Conservation (phyloP, 352 stramenopile genomes). For the Phytophthora cryptogea region DNA sequence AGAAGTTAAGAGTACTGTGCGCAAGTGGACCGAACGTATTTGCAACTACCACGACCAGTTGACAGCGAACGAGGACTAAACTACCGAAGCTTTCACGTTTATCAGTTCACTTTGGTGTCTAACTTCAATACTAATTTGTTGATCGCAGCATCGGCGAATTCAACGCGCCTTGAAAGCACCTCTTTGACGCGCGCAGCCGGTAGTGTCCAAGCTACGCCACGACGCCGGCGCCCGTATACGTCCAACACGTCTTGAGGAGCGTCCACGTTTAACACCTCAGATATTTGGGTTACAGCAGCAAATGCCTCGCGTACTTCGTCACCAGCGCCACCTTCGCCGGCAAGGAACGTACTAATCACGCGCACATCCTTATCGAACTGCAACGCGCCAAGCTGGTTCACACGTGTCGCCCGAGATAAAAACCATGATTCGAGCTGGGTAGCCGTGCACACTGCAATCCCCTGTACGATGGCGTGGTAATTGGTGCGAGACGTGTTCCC, state of each 20-base stretch:
- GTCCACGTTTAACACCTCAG: slow-evolving; percentile 77
- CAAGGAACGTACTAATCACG: slow-evolving; percentile 71
- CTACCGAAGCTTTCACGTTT: neutral
- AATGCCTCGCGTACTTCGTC: slow-evolving; percentile 67
- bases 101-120: neutral
- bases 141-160: slow-evolving; percentile 72
- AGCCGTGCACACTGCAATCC: slow-evolving; percentile 43
- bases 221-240: slow-evolving; percentile 65
- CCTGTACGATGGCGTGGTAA: slow-evolving; percentile 56
- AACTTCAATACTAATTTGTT: slow-evolving; percentile 63
- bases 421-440: slow-evolving; percentile 76
- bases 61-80: neutral
- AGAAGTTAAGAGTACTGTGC: slow-evolving; percentile 57
- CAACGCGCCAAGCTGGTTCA: slow-evolving; percentile 83
- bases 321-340: slow-evolving; percentile 37
- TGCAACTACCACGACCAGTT: slow-evolving; percentile 16
- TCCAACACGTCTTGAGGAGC: slow-evolving; percentile 72
- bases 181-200: slow-evolving; percentile 74
- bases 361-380: slow-evolving; percentile 90
- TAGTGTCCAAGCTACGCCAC: slow-evolving; percentile 74
- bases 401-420: slow-evolving; percentile 47
- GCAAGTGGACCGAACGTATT: slow-evolving; percentile 62
- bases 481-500: slow-evolving; percentile 62
- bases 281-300: slow-evolving; percentile 63
- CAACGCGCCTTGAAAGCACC: slow-evolving; percentile 72